phyloP scores from a whole-genome alignment of 805 yeast genomes.

The Schwanniomyces occidentalis region DNA sequence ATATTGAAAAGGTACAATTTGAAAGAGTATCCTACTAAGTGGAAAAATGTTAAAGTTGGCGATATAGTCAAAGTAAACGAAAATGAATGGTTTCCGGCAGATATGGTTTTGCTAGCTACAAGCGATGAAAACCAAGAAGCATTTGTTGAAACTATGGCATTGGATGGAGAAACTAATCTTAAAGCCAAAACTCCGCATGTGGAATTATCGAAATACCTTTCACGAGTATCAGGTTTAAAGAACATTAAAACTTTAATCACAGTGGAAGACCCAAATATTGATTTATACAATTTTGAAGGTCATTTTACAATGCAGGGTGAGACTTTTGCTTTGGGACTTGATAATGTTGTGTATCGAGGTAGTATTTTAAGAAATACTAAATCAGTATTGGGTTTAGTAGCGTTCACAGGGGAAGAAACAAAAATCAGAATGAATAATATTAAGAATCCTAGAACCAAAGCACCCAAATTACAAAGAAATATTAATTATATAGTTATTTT shows the following conservation, averaged over 20 bases:
- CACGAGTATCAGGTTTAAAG: slow-evolving; percentile 51
- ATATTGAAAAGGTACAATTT: slow-evolving; percentile 32
- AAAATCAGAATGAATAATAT: slow-evolving; percentile 95
- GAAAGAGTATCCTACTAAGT: slow-evolving; percentile 37
- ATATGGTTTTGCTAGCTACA: slow-evolving; percentile 69
- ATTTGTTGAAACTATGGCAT: slow-evolving; percentile 92
- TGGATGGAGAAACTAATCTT: slow-evolving; percentile 95
- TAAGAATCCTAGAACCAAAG: slow-evolving; percentile 84
- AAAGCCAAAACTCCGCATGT: slow-evolving; percentile 71
- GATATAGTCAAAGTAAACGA: slow-evolving; percentile 70
- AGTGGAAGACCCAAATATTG: slow-evolving; percentile 89
- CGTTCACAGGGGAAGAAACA: slow-evolving; percentile 94
- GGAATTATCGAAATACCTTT: slow-evolving; percentile 54
- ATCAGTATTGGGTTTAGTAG: slow-evolving; percentile 71
- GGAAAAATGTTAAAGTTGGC: slow-evolving; percentile 89
- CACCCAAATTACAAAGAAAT: slow-evolving; percentile 84
- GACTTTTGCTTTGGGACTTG: slow-evolving; percentile 65
- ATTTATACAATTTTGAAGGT: slow-evolving; percentile 91
- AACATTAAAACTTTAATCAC: slow-evolving; percentile 54
- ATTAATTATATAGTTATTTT: slow-evolving; percentile 82
- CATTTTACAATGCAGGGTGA: slow-evolving; percentile 46
- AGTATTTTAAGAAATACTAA: slow-evolving; percentile 84
- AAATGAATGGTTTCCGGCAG: slow-evolving; percentile 96
- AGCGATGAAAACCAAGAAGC: slow-evolving; percentile 64
- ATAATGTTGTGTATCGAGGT: slow-evolving; percentile 88